These are phyloP conservation scores for Microbotryum intermedium DNA, from an alignment of 1,284 basidiomycete genomes.

Conservation along the genomic window DNA sequence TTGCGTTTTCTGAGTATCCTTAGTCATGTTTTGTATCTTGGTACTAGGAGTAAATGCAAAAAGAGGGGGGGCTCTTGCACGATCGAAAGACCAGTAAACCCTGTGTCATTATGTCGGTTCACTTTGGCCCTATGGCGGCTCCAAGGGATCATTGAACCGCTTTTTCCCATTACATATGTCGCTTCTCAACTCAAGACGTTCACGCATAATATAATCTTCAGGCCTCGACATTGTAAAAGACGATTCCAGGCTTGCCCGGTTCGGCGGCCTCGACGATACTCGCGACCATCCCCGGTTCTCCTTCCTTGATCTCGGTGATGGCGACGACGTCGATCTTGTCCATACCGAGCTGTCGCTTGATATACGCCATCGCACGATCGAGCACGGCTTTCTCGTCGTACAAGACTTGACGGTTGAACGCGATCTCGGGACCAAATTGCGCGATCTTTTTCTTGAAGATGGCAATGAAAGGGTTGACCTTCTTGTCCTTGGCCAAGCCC, in stretches of 20 bases:
- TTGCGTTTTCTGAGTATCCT: too few relatives aligned
- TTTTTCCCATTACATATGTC: too few relatives aligned
- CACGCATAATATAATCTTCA: background rate
- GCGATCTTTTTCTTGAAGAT: conserved; percentile 82
- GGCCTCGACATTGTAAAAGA: conserved; percentile 22
- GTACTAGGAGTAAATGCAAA: too few relatives aligned
- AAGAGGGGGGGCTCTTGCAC: too few relatives aligned
- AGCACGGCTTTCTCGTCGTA: conserved; percentile 81
- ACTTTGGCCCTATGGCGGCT: too few relatives aligned
- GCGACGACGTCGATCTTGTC: conserved; percentile 60
- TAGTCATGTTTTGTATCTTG: too few relatives aligned
- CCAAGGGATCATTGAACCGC: too few relatives aligned
- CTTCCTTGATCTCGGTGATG: conserved; percentile 45
- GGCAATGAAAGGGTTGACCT: conserved; percentile 85
- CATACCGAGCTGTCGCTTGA: conserved; percentile 74
- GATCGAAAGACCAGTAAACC: too few relatives aligned
- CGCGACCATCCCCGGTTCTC: conserved; percentile 48
- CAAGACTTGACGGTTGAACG: conserved; percentile 76
- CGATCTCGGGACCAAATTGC: conserved; percentile 65
- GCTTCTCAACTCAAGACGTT: too few relatives aligned
- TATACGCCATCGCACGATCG: conserved; percentile 62
- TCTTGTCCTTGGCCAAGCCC: conserved; percentile 93
- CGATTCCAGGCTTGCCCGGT: conserved; percentile 64
- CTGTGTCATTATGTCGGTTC: too few relatives aligned
- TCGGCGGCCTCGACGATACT: conserved; percentile 73